Evolutionary conservation across 306 rosid species (phyloP).

Genomic region (Cucurbita pepo): DNA sequence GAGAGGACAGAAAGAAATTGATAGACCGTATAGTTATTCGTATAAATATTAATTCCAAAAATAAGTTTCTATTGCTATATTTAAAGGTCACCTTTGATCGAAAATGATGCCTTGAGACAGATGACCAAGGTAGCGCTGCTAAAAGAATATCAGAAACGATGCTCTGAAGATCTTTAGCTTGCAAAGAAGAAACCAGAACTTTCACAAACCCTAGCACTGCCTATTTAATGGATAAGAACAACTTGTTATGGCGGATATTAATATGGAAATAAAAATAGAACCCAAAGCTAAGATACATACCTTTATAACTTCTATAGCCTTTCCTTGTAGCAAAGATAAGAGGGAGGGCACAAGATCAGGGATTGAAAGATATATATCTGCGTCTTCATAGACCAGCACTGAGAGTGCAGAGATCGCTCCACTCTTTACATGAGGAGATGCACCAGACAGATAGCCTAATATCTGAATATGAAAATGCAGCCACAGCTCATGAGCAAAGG

Average conservation of each 20-base stretch:
- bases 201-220: slow-evolving; percentile 91
- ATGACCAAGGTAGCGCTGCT: slow-evolving; percentile 62
- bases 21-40: background rate
- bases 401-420: slow-evolving; percentile 93
- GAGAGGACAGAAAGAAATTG: background rate
- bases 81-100: slow-evolving; percentile 51
- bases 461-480: slow-evolving; percentile 32
- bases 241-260: slow-evolving; percentile 9
- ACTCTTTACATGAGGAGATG: slow-evolving; percentile 80
- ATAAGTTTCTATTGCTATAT: slow-evolving; percentile 1
- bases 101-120: slow-evolving; percentile 77
- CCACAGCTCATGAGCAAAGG: background rate
- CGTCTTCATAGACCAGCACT: slow-evolving; percentile 56
- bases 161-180: slow-evolving; percentile 42
- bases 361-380: slow-evolving; percentile 38
- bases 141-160: slow-evolving; percentile 43
- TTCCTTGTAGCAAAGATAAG: slow-evolving; percentile 62
- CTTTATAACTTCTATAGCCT: slow-evolving; percentile 66
- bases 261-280: slow-evolving; percentile 8
- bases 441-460: slow-evolving; percentile 79
- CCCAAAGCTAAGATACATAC: slow-evolving; percentile 23
- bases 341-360: slow-evolving; percentile 67
- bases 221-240: slow-evolving; percentile 32
- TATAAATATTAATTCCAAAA: background rate
- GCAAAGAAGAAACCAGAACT: slow-evolving; percentile 65